Conservation (phyloP, 768 basidiomycete species). For the Phallus indusiatus region DNA sequence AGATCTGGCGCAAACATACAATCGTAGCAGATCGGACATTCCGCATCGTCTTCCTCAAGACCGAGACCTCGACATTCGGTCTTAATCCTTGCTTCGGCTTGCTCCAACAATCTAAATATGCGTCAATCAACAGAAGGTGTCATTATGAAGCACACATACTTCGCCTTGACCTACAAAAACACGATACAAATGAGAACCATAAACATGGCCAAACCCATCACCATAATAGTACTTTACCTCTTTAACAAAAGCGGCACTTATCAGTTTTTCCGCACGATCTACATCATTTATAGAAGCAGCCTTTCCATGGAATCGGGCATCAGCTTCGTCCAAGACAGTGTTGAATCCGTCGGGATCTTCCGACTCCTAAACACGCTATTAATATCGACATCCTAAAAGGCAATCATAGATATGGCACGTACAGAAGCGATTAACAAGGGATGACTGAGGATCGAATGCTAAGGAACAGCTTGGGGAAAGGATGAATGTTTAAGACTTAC, state of each 20-base stretch:
- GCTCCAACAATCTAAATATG: neutral
- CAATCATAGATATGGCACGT: constrained; percentile 14
- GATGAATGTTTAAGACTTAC: constrained; percentile 2
- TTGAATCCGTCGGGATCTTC: neutral
- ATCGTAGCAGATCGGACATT: constrained; percentile 62
- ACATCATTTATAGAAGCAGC: constrained; percentile 45
- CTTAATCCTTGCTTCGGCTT: neutral
- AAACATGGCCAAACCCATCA: neutral
- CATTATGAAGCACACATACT: neutral
- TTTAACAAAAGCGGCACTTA: constrained; percentile 33
- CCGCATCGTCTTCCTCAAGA: constrained; percentile 7
- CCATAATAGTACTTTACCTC: neutral
- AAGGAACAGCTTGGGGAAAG: neutral
- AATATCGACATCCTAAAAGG: neutral
- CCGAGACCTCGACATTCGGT: constrained; percentile 3
- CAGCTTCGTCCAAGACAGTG: neutral
- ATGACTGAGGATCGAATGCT: constrained; percentile 27
- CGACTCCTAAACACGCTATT: neutral
- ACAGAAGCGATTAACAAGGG: constrained; percentile 57
- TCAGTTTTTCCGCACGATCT: constrained; percentile 39
- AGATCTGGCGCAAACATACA: constrained; percentile 25
- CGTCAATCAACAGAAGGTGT: neutral
- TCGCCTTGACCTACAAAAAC: constrained; percentile 4
- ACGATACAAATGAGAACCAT: neutral
- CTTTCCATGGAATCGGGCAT: constrained; percentile 36